Evolutionary conservation across 2,329 filamentous ascomycete species (phyloP), one percentile per base, ranked within the genome.

Genomic region (Domatiomyces globalis): DNA sequence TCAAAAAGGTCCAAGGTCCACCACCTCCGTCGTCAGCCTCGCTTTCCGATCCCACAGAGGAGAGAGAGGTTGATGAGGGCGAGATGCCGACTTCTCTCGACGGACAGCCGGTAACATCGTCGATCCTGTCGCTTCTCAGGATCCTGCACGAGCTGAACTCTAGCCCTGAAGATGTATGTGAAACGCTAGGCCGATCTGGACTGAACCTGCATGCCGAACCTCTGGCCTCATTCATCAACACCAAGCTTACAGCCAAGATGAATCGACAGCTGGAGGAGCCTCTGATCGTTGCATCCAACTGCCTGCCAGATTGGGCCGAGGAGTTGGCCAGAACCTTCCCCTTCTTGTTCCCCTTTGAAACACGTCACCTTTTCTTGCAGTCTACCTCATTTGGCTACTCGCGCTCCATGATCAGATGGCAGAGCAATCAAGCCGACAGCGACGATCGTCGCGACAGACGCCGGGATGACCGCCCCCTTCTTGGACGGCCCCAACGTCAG

Each of bases 381-480:
- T 98, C 90, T 1, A 98, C 94, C 0, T 95, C 92, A 0, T 98
- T 98, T 64, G 92, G 92, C 19, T 98, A 98, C 71, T 90, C 90
- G 43, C 81, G 92, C 56, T 95, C 92, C 17, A 96, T 98, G 92
- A 85, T 84, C 54, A 81, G 90, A 65, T 98, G 94, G 94, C 92
- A 96, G 69, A 95, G 87, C 62, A 82, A 86, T 1, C 88, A 95
- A 65, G 79, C 81, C 19, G 79, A 83, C 19, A 88, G 87, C 57
- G 89, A 95, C 54, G 81, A 78, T 51, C 79, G 90, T 43, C 80
- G 85, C 49, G 86, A 94, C 61, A 82, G 88, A 46, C 84, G 81
- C 56, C 77, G 87, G 46, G 90, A 96, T 59, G 89, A 96, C 56
- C 79, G 89, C 10, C 88, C 89, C 1, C 95, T 94, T 75, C 73